Evolutionary conservation across 768 basidiomycete species (phyloP).

Genomic region (Plicaturopsis crispa): DNA sequence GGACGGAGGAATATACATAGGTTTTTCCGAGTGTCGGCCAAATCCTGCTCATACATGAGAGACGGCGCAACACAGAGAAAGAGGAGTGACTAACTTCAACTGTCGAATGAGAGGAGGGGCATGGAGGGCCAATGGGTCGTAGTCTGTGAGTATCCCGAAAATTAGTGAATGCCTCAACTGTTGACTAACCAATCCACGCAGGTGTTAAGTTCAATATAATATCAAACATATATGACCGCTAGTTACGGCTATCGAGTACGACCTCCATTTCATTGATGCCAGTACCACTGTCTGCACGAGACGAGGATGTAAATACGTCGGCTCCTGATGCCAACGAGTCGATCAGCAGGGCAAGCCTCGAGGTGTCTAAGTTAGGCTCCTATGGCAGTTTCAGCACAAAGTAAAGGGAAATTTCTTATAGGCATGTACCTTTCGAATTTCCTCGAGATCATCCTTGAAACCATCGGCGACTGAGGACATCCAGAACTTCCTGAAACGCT

Average conservation of each 20-base stretch:
- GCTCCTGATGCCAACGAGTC: constrained; percentile 78
- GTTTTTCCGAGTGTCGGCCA: too few species aligned
- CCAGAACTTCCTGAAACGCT: constrained; percentile 78
- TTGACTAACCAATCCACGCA: too few species aligned
- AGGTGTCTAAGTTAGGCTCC: constrained; percentile 64
- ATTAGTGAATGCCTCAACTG: too few species aligned
- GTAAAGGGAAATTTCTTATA: too few species aligned
- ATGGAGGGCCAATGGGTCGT: too few species aligned
- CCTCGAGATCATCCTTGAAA: constrained; percentile 78
- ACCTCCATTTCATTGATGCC: constrained; percentile 67
- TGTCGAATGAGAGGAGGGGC: too few species aligned
- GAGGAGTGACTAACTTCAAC: too few species aligned
- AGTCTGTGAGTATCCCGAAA: too few species aligned
- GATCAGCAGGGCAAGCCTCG: constrained; percentile 67
- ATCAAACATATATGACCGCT: neutral
- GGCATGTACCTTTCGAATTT: constrained; percentile 63
- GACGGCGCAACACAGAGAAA: too few species aligned
- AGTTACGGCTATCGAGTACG: constrained; percentile 33
- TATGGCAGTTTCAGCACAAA: constrained; percentile 11
- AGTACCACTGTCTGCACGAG: constrained; percentile 16
- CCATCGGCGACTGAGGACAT: constrained; percentile 78
- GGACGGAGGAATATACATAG: too few species aligned
- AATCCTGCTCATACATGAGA: too few species aligned
- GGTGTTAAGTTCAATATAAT: too few species aligned
- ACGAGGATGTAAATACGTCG: constrained; percentile 53